phyloP scores from a whole-genome alignment of 2,329 filamentous ascomycete species.

The Sclerotinia glacialis region DNA sequence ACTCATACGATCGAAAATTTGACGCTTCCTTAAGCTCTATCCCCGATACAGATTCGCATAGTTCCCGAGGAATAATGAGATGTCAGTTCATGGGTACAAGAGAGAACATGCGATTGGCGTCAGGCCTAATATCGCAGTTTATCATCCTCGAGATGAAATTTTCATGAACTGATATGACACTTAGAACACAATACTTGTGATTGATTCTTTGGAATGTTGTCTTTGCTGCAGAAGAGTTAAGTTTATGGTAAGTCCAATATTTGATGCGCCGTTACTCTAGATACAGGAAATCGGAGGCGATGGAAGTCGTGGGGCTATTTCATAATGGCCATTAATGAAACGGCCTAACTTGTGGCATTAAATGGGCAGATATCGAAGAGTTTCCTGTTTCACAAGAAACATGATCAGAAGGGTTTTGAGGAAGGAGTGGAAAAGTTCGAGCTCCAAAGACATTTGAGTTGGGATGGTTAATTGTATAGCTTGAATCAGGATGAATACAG shows the following conservation, averaged over 20 bases:
- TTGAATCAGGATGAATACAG: background rate
- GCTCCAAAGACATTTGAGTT: background rate
- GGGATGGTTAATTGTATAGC: background rate
- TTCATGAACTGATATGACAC: background rate
- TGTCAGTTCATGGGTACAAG: background rate
- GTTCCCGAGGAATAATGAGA: background rate
- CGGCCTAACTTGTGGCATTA: background rate
- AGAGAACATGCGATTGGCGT: background rate
- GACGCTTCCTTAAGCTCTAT: constrained; percentile 28
- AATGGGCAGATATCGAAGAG: background rate
- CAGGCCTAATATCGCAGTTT: background rate
- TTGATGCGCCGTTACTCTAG: background rate
- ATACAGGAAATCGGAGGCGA: background rate
- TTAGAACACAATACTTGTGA: background rate
- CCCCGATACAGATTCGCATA: background rate
- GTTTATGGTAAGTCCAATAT: background rate
- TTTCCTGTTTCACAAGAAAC: background rate
- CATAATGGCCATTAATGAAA: background rate
- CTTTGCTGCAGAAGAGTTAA: background rate
- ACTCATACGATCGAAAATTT: constrained; percentile 60
- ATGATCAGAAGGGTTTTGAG: background rate
- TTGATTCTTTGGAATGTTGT: background rate
- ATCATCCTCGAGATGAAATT: background rate
- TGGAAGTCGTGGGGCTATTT: background rate
- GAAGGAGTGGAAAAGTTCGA: background rate